Conservation (phyloP, 768 basidiomycete genomes). For the Macrocybe gigantea region DNA sequence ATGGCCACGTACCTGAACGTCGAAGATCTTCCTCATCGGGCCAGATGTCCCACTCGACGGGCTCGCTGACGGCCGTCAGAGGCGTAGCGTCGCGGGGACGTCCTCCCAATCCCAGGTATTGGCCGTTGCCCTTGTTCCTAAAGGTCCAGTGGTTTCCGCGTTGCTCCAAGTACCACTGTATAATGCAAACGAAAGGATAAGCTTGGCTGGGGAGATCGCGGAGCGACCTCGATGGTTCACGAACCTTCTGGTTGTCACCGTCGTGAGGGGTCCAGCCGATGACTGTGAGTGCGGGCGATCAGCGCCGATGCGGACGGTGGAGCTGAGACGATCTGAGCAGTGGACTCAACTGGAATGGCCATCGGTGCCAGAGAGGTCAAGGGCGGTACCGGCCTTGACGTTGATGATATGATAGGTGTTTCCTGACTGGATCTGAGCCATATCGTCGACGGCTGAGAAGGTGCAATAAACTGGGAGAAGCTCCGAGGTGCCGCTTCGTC, state of each 20-base stretch:
- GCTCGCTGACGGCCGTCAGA: slow-evolving; percentile 8
- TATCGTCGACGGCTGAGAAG: not conserved
- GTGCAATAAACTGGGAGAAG: no score
- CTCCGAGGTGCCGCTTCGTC: not conserved
- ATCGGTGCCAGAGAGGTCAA: slow-evolving; percentile 47
- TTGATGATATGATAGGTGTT: slow-evolving; percentile 14
- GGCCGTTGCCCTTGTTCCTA: slow-evolving; percentile 10
- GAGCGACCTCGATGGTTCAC: not conserved
- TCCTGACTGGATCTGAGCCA: slow-evolving; percentile 9
- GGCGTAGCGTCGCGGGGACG: slow-evolving; percentile 4
- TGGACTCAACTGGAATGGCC: slow-evolving; percentile 19
- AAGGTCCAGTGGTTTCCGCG: slow-evolving; percentile 13
- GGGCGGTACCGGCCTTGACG: slow-evolving; percentile 29
- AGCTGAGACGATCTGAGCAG: not conserved
- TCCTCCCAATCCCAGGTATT: slow-evolving; percentile 11
- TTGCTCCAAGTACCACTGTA: slow-evolving; percentile 14
- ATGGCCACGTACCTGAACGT: slow-evolving; percentile 14
- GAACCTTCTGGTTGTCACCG: slow-evolving; percentile 38
- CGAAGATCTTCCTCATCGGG: slow-evolving; percentile 9
- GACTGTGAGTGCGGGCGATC: slow-evolving; percentile 19
- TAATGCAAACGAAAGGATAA: not conserved
- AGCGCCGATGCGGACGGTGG: not conserved
- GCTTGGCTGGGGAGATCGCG: not conserved
- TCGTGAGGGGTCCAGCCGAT: slow-evolving; percentile 32
- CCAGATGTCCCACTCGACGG: slow-evolving; percentile 16